These are phyloP conservation scores for Vaccinium myrtillus DNA, from an alignment of 148 eudicot species.

Conservation along the genomic window DNA sequence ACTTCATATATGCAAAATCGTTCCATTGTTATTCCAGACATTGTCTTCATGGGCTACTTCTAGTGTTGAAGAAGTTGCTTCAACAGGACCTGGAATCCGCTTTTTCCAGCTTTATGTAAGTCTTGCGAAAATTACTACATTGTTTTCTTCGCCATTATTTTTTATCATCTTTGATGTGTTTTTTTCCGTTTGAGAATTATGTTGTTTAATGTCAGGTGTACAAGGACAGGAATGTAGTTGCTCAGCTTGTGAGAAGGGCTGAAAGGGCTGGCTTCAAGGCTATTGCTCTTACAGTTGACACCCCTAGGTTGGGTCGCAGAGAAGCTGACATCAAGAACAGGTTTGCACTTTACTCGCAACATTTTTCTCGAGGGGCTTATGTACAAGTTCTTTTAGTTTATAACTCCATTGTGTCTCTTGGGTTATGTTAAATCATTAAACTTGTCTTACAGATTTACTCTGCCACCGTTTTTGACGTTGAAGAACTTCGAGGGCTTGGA, in stretches of 20 bases:
- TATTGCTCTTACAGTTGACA: constrained; percentile 96
- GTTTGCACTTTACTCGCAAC: constrained; percentile 27
- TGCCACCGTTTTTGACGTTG: constrained; percentile 80
- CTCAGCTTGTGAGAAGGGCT: constrained; percentile 97
- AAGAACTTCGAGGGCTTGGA: constrained; percentile 98
- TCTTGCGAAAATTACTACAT: background rate
- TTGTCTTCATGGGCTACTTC: constrained; percentile 98
- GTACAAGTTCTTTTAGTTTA: background rate
- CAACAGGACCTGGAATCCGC: constrained; percentile 97
- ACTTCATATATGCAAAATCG: background rate
- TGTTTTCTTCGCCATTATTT: background rate
- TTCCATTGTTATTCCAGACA: constrained; percentile 52
- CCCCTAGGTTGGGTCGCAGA: constrained; percentile 93
- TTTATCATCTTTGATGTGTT: background rate
- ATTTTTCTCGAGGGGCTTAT: background rate
- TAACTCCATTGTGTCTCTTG: background rate
- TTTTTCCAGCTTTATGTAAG: constrained; percentile 99
- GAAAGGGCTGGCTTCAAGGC: constrained; percentile 98
- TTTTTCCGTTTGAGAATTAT: background rate
- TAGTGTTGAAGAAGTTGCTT: constrained; percentile 98
- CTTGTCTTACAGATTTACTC: constrained; percentile 52
- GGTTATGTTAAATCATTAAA: background rate
- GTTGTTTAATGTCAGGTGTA: constrained; percentile 61
- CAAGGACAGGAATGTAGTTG: constrained; percentile 93
- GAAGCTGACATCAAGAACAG: constrained; percentile 98